A percentile compares a stretch with the other conserved stretches of the same genome.
phyloP scores from a whole-genome alignment of 352 stramenopile genomes.

The Phytophthora syringae region DNA sequence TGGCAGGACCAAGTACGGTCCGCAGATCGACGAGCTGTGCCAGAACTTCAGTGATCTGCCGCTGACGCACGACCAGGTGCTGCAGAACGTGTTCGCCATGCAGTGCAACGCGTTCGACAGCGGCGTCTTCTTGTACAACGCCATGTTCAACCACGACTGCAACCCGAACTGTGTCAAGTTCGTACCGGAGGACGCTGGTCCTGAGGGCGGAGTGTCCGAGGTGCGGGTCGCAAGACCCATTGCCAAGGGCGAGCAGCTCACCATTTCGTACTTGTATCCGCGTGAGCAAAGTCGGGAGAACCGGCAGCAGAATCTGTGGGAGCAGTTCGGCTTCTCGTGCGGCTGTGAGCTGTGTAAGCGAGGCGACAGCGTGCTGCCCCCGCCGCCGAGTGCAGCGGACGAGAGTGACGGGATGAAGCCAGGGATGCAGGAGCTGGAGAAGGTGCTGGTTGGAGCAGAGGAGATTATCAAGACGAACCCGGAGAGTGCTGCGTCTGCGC shows the following conservation, averaged over 20 bases:
- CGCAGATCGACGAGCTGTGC: constrained; percentile 59
- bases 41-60: constrained; percentile 53
- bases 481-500: constrained; percentile 52
- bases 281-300: constrained; percentile 88
- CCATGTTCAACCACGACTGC: constrained; percentile 96
- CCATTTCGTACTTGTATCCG: constrained; percentile 94
- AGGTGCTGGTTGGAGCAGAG: constrained; percentile 61
- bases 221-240: constrained; percentile 90
- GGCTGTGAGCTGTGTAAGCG: constrained; percentile 67
- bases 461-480: constrained; percentile 61
- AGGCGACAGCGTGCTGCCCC: constrained; percentile 70
- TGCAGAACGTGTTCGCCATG: constrained; percentile 91
- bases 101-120: constrained; percentile 96
- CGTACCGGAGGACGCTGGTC: constrained; percentile 49
- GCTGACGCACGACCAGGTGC: constrained; percentile 71
- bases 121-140: constrained; percentile 93
- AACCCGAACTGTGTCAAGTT: constrained; percentile 97
- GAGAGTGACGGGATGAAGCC: constrained; percentile 26
- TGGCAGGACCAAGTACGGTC: constrained; percentile 63
- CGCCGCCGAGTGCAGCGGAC: constrained; percentile 27
- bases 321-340: constrained; percentile 94
- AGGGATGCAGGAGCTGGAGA: constrained; percentile 70
- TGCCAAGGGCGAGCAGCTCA: constrained; percentile 88
- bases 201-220: constrained; percentile 83
- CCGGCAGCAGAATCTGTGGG: constrained; percentile 79